Evolutionary conservation across 23 red algal genomes (phyloP), one percentile per base, ranked within the genome.

Genomic region (Gracilariopsis chorda): DNA sequence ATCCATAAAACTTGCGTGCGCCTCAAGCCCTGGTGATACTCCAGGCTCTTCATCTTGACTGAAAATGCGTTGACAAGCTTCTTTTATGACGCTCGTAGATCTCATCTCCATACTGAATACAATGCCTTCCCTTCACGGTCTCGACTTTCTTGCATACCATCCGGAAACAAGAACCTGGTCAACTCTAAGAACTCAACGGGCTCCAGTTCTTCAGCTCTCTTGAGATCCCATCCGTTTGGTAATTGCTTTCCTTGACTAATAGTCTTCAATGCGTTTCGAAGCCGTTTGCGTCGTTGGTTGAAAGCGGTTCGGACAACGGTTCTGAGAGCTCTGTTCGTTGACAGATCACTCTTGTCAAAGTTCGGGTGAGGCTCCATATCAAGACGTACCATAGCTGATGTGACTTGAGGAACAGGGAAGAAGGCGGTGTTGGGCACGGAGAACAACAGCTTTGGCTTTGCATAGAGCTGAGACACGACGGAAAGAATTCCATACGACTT

Each of bases 401-500:
- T 86, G 21, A 98, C 96, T 17, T 92, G 39, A 2, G 96, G 92
- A n/a, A 77, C 48, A 2, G 96, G 96, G 25, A 64, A 89, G 77
- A 98, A 98, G 4, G 77, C 92, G 9, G 48, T 83, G 36, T 80
- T 88, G 3, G 96, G 96, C 17, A 98, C 89, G 8, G 25, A 47
- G 61, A 98, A 94, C 6, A 94, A 74, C 12, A 93, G 32, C 32
- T 35, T 27, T n/a, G 92, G 92, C 80, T 86, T 55, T 2, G 88
- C 60, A 47, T 98, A 93, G 14, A 98, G 68, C 88, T 98, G 96
- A 7, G 78, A 73, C 35, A 98, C 44, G 25, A 98, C 96, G 29
- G 88, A 93, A 1, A 98, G 51, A 65, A 98, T 93, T 8, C 96
- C 96, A 69, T 93, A 98, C 58, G 92, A 81, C 24, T 94, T 94